Conservation (phyloP, 2,329 filamentous ascomycete genomes). For the Gliomastix tumulicola region DNA sequence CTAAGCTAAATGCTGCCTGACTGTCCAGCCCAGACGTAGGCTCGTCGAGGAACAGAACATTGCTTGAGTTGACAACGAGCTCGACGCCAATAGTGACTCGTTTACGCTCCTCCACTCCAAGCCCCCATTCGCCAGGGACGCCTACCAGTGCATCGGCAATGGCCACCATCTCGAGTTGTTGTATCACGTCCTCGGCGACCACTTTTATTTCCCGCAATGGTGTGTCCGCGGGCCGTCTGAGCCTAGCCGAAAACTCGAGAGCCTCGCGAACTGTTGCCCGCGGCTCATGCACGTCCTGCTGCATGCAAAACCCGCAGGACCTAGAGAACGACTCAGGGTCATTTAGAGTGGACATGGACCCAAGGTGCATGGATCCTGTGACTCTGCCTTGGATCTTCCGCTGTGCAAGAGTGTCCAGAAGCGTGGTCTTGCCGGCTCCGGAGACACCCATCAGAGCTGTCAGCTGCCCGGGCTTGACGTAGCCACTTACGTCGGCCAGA, state of each 20-base stretch:
- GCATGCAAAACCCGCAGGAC: slow-evolving; percentile 7
- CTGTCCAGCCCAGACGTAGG: slow-evolving; percentile 83
- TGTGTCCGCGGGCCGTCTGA: slow-evolving; percentile 72
- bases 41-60: slow-evolving; percentile 89
- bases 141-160: slow-evolving; percentile 92
- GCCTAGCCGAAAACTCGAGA: slow-evolving; percentile 75
- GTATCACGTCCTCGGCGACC: slow-evolving; percentile 88
- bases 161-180: slow-evolving; percentile 80
- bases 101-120: slow-evolving; percentile 64
- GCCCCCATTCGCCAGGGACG: slow-evolving; percentile 75
- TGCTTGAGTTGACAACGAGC: slow-evolving; percentile 80
- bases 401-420: slow-evolving; percentile 7
- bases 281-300: slow-evolving; percentile 8
- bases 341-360: slow-evolving; percentile 4
- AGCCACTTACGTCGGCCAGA: slow-evolving; percentile 76
- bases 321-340: slow-evolving; percentile 7
- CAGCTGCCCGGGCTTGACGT: slow-evolving; percentile 82
- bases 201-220: slow-evolving; percentile 70
- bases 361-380: slow-evolving; percentile 7
- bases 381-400: slow-evolving; percentile 6
- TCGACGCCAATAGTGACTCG: slow-evolving; percentile 95
- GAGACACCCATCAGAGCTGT: slow-evolving; percentile 71
- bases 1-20: slow-evolving; percentile 88
- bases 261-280: slow-evolving; percentile 56
- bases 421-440: slow-evolving; percentile 8